Evolutionary conservation across 768 basidiomycete genomes (phyloP).

Genomic region (Termitomyces sp.): DNA sequence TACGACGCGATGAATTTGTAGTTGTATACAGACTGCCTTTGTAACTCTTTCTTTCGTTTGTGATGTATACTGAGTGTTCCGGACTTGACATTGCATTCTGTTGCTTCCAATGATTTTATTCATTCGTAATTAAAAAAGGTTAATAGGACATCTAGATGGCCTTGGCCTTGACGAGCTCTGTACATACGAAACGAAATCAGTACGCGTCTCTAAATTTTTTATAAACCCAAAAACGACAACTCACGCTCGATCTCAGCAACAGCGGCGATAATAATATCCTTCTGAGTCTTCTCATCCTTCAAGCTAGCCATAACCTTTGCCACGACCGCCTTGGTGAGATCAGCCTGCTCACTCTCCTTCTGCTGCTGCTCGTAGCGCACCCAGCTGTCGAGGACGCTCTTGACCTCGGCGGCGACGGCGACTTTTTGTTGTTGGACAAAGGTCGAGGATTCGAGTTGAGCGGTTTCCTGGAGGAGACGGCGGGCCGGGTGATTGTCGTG

Average conservation of each 20-base stretch:
- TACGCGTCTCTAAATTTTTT: background rate
- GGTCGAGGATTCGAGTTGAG: constrained; percentile 80
- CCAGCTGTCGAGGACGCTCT: constrained; percentile 95
- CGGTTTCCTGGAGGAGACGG: no score
- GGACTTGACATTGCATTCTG: background rate
- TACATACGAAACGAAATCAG: background rate
- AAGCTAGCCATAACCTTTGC: constrained; percentile 80
- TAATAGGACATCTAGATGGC: constrained; percentile 81
- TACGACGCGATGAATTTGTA: no score
- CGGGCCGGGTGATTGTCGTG: no score
- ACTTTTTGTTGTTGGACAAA: constrained; percentile 91
- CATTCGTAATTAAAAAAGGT: background rate
- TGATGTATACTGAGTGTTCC: background rate
- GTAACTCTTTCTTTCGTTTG: no score
- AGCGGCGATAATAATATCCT: constrained; percentile 73
- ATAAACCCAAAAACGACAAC: constrained; percentile 30
- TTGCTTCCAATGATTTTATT: constrained; percentile 5
- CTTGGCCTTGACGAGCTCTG: constrained; percentile 90
- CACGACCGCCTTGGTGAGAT: constrained; percentile 84
- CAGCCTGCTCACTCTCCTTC: constrained; percentile 94
- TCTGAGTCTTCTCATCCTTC: constrained; percentile 85
- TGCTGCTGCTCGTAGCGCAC: constrained; percentile 95
- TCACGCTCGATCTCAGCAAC: constrained; percentile 89
- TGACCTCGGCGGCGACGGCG: constrained; percentile 82
- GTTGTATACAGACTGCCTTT: no score